Evolutionary conservation across 306 rosid species (phyloP).

Genomic region (Pyrus betulifolia): DNA sequence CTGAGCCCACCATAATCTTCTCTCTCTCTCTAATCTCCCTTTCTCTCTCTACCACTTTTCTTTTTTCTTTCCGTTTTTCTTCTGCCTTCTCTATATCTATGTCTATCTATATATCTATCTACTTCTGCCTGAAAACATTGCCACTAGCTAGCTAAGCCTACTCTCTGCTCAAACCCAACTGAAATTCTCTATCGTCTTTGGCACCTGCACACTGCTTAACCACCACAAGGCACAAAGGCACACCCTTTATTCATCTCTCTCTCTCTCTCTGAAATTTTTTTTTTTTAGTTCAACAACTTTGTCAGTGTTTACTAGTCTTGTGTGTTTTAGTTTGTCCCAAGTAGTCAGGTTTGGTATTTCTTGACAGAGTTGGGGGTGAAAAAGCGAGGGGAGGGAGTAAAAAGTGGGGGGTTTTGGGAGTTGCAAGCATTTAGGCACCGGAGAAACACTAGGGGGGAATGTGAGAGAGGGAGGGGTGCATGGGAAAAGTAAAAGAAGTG

Average conservation of each 20-base stretch:
- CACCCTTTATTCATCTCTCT: slow-evolving; percentile 7
- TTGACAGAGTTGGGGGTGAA: slow-evolving; percentile 11
- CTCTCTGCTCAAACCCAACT: not conserved
- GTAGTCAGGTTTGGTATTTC: slow-evolving; percentile 23
- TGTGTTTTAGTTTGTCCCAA: slow-evolving; percentile 25
- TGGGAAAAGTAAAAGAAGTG: not conserved
- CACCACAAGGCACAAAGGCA: slow-evolving; percentile 20
- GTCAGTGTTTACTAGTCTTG: slow-evolving; percentile 7
- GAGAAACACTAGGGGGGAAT: not conserved
- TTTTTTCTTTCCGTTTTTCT: slow-evolving; percentile 1
- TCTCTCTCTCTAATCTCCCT: slow-evolving; percentile 36
- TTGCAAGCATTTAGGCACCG: slow-evolving; percentile 17
- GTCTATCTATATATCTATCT: not conserved
- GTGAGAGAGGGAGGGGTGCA: not conserved
- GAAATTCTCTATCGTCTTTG: slow-evolving; percentile 4
- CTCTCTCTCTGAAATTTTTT: not conserved
- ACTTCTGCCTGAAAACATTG: not conserved
- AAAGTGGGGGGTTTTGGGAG: not conserved
- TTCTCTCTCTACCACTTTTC: slow-evolving; percentile 12
- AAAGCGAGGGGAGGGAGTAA: not conserved
- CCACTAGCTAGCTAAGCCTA: not conserved
- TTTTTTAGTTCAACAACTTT: not conserved
- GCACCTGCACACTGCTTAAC: slow-evolving; percentile 6
- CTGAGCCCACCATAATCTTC: slow-evolving; percentile 89
- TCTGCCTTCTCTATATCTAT: not conserved